These are phyloP conservation scores for Coleophoma cylindrospora DNA, from an alignment of 2,329 filamentous ascomycete species.

Conservation along the genomic window DNA sequence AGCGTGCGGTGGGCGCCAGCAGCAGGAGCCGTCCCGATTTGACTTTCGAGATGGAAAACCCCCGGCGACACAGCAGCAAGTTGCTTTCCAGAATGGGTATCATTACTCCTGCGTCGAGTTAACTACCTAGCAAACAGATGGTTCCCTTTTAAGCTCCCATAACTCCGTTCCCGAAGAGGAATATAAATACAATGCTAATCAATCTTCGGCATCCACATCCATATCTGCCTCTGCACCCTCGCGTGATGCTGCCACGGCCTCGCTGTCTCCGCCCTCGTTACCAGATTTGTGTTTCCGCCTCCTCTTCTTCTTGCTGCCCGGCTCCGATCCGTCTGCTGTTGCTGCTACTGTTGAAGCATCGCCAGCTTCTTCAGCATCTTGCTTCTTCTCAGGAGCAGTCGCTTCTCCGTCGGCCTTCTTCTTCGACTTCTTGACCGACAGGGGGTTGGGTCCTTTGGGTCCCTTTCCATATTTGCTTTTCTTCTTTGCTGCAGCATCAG, in stretches of 20 bases:
- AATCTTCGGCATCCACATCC: too few species aligned
- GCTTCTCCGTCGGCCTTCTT: conserved; percentile 32
- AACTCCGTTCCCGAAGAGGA: too few species aligned
- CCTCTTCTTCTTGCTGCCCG: conserved; percentile 29
- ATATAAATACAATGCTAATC: too few species aligned
- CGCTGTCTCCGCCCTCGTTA: conserved; percentile 7
- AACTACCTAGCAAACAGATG: too few species aligned
- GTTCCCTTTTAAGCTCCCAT: too few species aligned
- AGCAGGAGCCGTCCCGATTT: too few species aligned
- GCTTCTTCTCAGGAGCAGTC: background rate
- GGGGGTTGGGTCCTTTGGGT: conserved; percentile 65
- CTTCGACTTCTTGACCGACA: conserved; percentile 67
- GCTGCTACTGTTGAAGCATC: background rate
- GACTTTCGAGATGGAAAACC: too few species aligned
- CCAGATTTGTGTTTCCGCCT: conserved; percentile 30
- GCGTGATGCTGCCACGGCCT: conserved; percentile 6
- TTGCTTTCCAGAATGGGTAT: too few species aligned
- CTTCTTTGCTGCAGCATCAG: conserved; percentile 29
- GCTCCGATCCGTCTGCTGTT: conserved; percentile 13
- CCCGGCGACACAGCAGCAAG: too few species aligned
- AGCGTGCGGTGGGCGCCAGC: too few species aligned
- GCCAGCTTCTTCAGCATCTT: background rate
- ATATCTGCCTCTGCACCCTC: background rate
- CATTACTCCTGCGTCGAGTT: too few species aligned
- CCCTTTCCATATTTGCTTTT: conserved; percentile 56